Evolutionary conservation across 2,329 filamentous ascomycete genomes (phyloP).

Genomic region (Clarireedia paspali): DNA sequence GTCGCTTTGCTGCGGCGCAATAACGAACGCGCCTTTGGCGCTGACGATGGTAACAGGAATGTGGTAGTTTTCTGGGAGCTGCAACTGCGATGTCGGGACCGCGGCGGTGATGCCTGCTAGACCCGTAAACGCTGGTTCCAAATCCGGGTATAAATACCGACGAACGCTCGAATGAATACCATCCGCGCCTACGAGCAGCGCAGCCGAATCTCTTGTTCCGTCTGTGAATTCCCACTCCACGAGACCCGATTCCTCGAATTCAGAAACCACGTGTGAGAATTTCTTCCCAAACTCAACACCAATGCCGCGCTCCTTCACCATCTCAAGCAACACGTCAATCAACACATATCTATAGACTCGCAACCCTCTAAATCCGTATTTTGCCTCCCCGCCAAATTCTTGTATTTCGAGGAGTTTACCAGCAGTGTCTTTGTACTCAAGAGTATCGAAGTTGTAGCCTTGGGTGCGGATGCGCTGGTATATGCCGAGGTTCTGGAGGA

Average conservation of each 20-base stretch:
- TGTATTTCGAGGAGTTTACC: conserved; percentile 33
- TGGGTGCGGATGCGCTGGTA: conserved; percentile 37
- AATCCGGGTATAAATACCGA: conserved; percentile 40
- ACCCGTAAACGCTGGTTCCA: conserved; percentile 43
- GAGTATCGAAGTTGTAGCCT: conserved; percentile 47
- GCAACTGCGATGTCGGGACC: conserved; percentile 17
- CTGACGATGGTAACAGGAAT: conserved; percentile 18
- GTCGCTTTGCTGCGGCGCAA: conserved; percentile 40
- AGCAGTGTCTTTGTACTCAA: conserved; percentile 26
- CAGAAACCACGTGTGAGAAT: conserved; percentile 36
- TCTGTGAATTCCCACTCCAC: conserved; percentile 43
- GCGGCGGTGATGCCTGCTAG: conserved; percentile 33
- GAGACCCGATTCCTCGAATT: conserved; percentile 27
- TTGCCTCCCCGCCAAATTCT: conserved; percentile 39
- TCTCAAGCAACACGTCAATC: conserved; percentile 39
- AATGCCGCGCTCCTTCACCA: conserved; percentile 35
- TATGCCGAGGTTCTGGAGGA: conserved; percentile 43
- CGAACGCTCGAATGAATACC: conserved; percentile 52
- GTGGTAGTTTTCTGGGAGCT: conserved; percentile 14
- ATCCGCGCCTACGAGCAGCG: conserved; percentile 47
- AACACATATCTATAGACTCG: conserved; percentile 47
- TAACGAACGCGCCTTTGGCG: conserved; percentile 38
- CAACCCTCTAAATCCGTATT: conserved; percentile 45
- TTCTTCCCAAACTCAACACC: conserved; percentile 40
- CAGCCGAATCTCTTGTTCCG: conserved; percentile 33